A percentile compares a stretch with the other conserved stretches of the same genome.
Evolutionary conservation across 225 moss, liverwort and hornwort species (phyloP).

Genomic region (Pleurozium schreberi): DNA sequence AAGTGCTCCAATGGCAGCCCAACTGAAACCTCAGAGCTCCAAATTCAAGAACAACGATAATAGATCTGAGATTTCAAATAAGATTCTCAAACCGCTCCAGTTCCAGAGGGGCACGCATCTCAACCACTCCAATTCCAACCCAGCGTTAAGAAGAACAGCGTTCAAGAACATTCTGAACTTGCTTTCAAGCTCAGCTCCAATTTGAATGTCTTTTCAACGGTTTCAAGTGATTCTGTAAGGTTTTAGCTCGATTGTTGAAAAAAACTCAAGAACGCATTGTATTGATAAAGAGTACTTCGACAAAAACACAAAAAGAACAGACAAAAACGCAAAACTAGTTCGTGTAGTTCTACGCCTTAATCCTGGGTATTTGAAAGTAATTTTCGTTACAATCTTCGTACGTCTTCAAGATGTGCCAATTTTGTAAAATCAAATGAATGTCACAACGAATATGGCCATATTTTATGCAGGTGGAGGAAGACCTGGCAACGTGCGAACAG

Average conservation of each 20-base stretch:
- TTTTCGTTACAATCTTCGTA: background rate
- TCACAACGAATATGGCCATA: background rate
- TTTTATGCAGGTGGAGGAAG: constrained; percentile 3
- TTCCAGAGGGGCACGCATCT: background rate
- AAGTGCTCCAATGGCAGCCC: background rate
- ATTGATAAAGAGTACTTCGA: background rate
- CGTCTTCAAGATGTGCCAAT: background rate
- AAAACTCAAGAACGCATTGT: background rate
- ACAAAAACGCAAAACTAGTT: background rate
- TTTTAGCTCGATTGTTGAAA: background rate
- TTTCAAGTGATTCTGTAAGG: background rate
- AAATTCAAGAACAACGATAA: background rate
- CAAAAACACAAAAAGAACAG: background rate
- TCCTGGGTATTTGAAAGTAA: background rate
- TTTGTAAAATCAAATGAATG: background rate
- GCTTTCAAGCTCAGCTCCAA: background rate
- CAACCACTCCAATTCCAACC: background rate
- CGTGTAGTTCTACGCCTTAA: background rate
- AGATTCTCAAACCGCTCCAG: background rate
- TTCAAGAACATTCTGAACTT: background rate
- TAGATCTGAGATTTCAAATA: background rate
- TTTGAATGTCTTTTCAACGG: background rate
- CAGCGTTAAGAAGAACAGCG: background rate
- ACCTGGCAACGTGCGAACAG: constrained; percentile 41
- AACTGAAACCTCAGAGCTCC: background rate